These are phyloP conservation scores for Penicillium decumbens DNA, from an alignment of 2,329 filamentous ascomycete genomes.

Conservation along the genomic window DNA sequence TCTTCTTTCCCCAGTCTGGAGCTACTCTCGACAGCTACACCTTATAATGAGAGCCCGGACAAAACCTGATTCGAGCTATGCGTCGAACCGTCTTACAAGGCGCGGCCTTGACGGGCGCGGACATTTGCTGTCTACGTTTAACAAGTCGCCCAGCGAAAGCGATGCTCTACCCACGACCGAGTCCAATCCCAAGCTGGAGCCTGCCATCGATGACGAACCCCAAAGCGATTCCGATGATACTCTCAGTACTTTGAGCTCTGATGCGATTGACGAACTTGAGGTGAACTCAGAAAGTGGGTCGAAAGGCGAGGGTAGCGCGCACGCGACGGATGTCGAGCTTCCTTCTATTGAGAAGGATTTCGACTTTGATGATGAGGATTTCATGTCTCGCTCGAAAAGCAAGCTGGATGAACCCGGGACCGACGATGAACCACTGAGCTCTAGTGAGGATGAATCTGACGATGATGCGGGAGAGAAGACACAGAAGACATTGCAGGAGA, in stretches of 20 bases:
- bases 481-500: slow-evolving; percentile 21
- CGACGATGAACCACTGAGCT: slow-evolving; percentile 36
- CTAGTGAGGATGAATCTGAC: slow-evolving; percentile 28
- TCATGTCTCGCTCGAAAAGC: not conserved
- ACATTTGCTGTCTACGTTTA: slow-evolving; percentile 27
- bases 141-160: slow-evolving; percentile 8
- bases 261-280: not conserved
- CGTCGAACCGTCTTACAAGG: slow-evolving; percentile 22
- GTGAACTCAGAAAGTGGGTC: not conserved
- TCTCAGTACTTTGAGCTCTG: not conserved
- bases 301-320: not conserved
- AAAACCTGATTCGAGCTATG: slow-evolving; percentile 28
- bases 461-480: slow-evolving; percentile 8
- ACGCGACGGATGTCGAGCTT: not conserved
- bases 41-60: slow-evolving; percentile 18
- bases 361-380: not conserved
- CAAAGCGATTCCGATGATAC: not conserved
- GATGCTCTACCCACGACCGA: not conserved
- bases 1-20: not conserved
- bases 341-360: not conserved
- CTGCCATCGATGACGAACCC: slow-evolving; percentile 3
- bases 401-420: slow-evolving; percentile 24
- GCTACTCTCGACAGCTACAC: not conserved
- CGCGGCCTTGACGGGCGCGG: slow-evolving; percentile 6
- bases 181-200: not conserved